Base-by-base conservation (phyloP, 129 eudicot species). In the Artemisia tridentata region DNA sequence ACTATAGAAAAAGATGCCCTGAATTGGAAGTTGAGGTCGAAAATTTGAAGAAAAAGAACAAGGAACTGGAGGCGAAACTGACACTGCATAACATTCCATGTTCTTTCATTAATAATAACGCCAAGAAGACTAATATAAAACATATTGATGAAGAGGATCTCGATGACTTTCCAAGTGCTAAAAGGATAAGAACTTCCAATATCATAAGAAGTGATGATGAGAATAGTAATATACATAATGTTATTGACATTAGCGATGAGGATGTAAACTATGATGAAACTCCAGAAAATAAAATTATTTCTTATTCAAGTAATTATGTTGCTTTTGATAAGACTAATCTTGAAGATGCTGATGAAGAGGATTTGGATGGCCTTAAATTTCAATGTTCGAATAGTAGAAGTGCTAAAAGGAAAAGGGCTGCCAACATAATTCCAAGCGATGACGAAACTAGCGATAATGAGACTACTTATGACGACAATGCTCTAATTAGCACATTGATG, bases 191-290 rank as follows among this genome's bases (percentile, higher is more conserved):
- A 31, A 31, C 7, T 34, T 5, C 8, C 8, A 34, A 34, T 34
- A 34, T 34, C 43, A 5, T 34, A 7, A 34, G 7, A 7, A 34
- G 8, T 34, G 43, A 31, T 5, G 25, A 23, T 23, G 25, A 23
- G 25, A 23, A 23, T 23, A 23, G 25, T 23, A 23, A 23, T 23
- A 23, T 23, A 23, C 25, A 23, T 23, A 23, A 23, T 38, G 50
- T 81, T 17, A 85, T 83, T 52, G 79, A 78, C 10, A 71, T 80
- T 5, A 75, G 79, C 76, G 95, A 85, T 76, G 76, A 85, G 21
- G 86, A 88, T 56, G 66, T 7, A 6, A 17, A 21, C 60, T 3
- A 54, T 54, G 60, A 54, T 16, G 25, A 54, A 3, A 18, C 11
- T 54, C 60, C 11, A 54, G 20, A 54, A 54, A 3, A 7, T 54